Evolutionary conservation across 1,284 basidiomycete species (phyloP).

Genomic region (Dichomitus squalens): DNA sequence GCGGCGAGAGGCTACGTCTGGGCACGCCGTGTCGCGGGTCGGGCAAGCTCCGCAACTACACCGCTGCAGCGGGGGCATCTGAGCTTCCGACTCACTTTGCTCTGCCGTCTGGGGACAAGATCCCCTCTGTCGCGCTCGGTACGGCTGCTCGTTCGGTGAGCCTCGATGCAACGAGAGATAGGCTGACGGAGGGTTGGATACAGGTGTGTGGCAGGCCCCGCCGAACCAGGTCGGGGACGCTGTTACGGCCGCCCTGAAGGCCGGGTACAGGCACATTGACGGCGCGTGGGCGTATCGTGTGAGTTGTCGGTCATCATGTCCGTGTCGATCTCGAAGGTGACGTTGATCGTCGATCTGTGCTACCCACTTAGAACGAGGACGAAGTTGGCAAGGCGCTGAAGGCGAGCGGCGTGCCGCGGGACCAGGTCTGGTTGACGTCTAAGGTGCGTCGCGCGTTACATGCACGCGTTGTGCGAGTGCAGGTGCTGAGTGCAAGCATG

Average conservation of each 20-base stretch:
- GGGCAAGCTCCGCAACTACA: conserved; percentile 21
- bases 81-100: conserved; percentile 51
- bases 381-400: conserved; percentile 49
- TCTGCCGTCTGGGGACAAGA: conserved; percentile 61
- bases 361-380: conserved; percentile 47
- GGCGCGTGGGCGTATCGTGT: conserved; percentile 72
- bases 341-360: background rate
- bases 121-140: conserved; percentile 65
- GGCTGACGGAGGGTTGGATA: background rate
- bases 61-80: conserved; percentile 37
- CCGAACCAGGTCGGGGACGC: conserved; percentile 58
- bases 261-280: conserved; percentile 78
- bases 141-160: conserved; percentile 29
- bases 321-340: background rate
- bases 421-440: conserved; percentile 53
- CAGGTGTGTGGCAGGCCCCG: conserved; percentile 66
- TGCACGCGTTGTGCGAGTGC: background rate
- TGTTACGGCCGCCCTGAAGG: conserved; percentile 58
- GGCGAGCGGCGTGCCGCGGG: conserved; percentile 41
- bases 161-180: background rate
- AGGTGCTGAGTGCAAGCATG: background rate
- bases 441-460: conserved; percentile 34
- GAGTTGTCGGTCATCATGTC: conserved; percentile 5
- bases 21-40: conserved; percentile 17
- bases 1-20: conserved; percentile 4